Percentiles rank a stretch among this genome's conserved stretches.
These are phyloP conservation scores for Gamarada debralockiae DNA, from an alignment of 495 filamentous ascomycete genomes.

Conservation along the genomic window DNA sequence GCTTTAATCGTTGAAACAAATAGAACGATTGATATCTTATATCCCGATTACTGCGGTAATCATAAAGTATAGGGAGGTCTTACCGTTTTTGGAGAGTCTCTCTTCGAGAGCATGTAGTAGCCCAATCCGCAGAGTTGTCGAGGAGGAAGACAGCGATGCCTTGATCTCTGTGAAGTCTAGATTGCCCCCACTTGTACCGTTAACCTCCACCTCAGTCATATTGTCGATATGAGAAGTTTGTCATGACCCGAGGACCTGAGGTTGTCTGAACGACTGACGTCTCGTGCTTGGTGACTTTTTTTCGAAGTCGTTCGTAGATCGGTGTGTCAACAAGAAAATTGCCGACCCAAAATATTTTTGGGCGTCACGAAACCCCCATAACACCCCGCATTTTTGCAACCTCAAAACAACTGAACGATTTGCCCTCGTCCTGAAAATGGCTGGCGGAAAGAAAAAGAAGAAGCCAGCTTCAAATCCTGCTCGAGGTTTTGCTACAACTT, in stretches of 20 bases:
- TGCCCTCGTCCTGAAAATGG: slow-evolving; percentile 43
- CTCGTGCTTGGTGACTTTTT: background rate
- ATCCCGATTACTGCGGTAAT: background rate
- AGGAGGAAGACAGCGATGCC: slow-evolving; percentile 44
- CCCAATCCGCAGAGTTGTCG: slow-evolving; percentile 39
- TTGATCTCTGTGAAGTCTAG: slow-evolving; percentile 20
- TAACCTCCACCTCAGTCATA: slow-evolving; percentile 28
- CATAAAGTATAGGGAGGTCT: slow-evolving; percentile 11
- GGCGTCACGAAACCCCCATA: background rate
- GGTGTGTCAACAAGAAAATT: background rate
- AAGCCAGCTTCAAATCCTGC: slow-evolving; percentile 81
- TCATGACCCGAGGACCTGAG: slow-evolving; percentile 17
- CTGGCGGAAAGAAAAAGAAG: slow-evolving; percentile 83
- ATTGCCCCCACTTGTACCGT: slow-evolving; percentile 12
- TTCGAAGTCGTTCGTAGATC: background rate
- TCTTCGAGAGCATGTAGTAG: slow-evolving; percentile 43
- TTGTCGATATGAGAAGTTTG: slow-evolving; percentile 11
- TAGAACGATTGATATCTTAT: background rate
- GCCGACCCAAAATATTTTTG: background rate
- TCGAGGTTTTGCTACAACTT: slow-evolving; percentile 89
- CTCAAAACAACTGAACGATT: no score
- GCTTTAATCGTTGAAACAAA: no score
- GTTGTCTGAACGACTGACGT: background rate
- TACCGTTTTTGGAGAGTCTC: slow-evolving; percentile 41
- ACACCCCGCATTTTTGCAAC: slow-evolving; percentile 4